Evolutionary conservation across 768 basidiomycete species (phyloP).

Genomic region (Tricholoma sp.): DNA sequence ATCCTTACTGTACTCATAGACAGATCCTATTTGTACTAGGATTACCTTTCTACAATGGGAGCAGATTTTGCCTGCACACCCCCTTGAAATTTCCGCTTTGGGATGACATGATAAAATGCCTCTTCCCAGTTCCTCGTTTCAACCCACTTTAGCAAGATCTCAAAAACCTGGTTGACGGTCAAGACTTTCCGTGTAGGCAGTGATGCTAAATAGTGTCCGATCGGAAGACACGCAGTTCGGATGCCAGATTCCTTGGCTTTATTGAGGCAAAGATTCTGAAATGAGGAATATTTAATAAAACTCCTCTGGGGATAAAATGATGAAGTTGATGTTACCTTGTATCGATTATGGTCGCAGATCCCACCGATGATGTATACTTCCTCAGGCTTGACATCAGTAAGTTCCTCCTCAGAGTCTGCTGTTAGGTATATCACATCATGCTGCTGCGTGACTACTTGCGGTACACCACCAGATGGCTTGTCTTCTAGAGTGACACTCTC

Average conservation of each 20-base stretch:
- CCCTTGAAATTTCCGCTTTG: slow-evolving; percentile 79
- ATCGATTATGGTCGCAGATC: slow-evolving; percentile 92
- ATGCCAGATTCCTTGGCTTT: slow-evolving; percentile 75
- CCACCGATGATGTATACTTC: slow-evolving; percentile 96
- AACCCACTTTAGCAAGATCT: slow-evolving; percentile 89
- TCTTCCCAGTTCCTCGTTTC: slow-evolving; percentile 80
- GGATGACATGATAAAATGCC: slow-evolving; percentile 86
- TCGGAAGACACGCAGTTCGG: slow-evolving; percentile 86
- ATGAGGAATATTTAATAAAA: slow-evolving; percentile 5
- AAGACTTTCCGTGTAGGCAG: slow-evolving; percentile 91
- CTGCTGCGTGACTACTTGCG: slow-evolving; percentile 22
- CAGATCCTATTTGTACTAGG: too few relatives aligned
- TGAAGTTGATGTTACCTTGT: slow-evolving; percentile 54
- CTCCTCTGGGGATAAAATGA: not conserved
- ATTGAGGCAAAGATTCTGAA: slow-evolving; percentile 81
- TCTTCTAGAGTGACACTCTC: not conserved
- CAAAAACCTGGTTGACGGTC: slow-evolving; percentile 95
- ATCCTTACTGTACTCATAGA: too few relatives aligned
- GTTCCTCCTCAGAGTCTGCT: slow-evolving; percentile 85
- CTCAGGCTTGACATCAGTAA: slow-evolving; percentile 74
- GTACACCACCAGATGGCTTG: not conserved
- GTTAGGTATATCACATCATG: slow-evolving; percentile 83
- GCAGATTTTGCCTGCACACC: slow-evolving; percentile 26
- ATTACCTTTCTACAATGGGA: too few relatives aligned
- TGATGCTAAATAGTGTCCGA: slow-evolving; percentile 82